phyloP scores from a whole-genome alignment of 176 grass and related monocot genomes.

The Poa pratensis region DNA sequence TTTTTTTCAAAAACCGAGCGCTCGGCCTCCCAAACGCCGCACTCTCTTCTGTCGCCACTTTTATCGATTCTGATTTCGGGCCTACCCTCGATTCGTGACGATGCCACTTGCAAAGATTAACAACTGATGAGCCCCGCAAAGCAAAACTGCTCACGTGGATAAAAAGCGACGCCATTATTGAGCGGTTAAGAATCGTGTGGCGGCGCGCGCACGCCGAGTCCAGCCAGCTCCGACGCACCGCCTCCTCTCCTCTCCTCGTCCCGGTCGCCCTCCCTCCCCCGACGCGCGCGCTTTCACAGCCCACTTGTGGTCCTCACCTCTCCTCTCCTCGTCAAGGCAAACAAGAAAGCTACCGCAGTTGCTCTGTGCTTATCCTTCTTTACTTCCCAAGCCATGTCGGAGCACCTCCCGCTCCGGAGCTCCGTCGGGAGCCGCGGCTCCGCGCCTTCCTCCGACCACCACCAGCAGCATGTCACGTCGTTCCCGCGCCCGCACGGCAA shows the following conservation, averaged over 20 bases:
- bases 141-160: not conserved
- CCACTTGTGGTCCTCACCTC: not conserved
- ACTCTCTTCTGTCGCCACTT: too few relatives aligned
- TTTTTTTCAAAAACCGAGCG: too few relatives aligned
- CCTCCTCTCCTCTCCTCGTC: not conserved
- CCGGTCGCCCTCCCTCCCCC: not conserved
- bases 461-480: not conserved
- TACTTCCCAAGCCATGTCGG: conserved; percentile 38
- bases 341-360: not conserved
- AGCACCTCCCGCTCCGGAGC: conserved; percentile 40
- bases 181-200: not conserved
- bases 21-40: too few relatives aligned
- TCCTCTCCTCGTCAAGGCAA: not conserved
- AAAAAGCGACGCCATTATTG: not conserved
- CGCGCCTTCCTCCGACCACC: not conserved
- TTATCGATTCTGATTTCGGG: too few relatives aligned
- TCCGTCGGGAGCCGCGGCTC: conserved; percentile 43
- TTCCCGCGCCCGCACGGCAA: not conserved
- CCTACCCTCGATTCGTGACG: too few relatives aligned
- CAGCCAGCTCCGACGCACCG: not conserved
- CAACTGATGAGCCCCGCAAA: too few relatives aligned
- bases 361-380: not conserved
- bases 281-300: not conserved
- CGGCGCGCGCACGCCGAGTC: not conserved
- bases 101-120: too few relatives aligned